A percentile compares a stretch with the other conserved stretches of the same genome.
phyloP scores from a whole-genome alignment of 1,284 basidiomycete species.

The Cryptococcus hybrid region DNA sequence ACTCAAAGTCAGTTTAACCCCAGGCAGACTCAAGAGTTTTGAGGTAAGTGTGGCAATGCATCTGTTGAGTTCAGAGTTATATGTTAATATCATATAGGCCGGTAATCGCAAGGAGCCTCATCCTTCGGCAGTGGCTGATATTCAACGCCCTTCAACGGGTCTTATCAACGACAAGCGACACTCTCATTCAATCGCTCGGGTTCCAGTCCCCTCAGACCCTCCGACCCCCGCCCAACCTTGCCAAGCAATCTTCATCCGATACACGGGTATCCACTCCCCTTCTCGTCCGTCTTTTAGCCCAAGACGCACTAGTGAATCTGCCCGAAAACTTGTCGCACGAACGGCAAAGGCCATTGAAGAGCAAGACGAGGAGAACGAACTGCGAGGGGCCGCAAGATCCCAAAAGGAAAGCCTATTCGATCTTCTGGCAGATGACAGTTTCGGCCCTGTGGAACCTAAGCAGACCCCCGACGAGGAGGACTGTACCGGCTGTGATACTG shows the following conservation, averaged over 20 bases:
- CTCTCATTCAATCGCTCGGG: neutral
- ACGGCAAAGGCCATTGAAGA: conserved; percentile 37
- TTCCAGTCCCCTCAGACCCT: neutral
- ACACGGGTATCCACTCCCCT: no score
- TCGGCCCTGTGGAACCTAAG: neutral
- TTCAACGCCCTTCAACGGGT: neutral
- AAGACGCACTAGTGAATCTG: neutral
- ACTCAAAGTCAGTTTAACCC: conserved; percentile 93
- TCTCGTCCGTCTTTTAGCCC: no score
- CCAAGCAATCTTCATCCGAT: no score
- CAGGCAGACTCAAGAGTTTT: conserved; percentile 83
- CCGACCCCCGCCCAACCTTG: no score
- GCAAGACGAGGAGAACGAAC: conserved; percentile 28
- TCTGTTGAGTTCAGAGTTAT: no score
- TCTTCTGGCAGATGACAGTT: neutral
- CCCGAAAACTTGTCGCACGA: conserved; percentile 22
- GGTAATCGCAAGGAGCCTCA: neutral
- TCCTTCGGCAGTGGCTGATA: neutral
- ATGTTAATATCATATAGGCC: neutral
- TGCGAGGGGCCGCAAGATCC: neutral
- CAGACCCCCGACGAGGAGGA: conserved; percentile 9
- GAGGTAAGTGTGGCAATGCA: conserved; percentile 59
- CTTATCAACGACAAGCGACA: neutral
- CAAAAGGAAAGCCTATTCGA: neutral
- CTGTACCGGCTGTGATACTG: conserved; percentile 41